These are phyloP conservation scores for Spathaspora sp. DNA, from an alignment of 1,139 yeast species.

Conservation along the genomic window DNA sequence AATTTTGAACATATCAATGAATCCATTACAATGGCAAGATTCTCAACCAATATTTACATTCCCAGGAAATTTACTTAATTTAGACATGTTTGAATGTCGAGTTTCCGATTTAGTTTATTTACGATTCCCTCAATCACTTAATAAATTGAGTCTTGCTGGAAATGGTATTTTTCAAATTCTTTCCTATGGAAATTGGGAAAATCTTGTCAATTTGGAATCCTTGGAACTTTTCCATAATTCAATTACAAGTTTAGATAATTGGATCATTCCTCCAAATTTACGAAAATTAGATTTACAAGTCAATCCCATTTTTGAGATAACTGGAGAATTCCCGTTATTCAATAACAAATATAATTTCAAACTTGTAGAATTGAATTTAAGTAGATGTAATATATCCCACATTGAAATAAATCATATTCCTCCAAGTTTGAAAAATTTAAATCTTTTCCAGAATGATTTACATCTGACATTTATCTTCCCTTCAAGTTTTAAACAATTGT, in stretches of 20 bases:
- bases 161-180: constrained; percentile 17
- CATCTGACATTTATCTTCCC: constrained; percentile 12
- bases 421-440: constrained; percentile 11
- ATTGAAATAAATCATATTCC: constrained; percentile 19
- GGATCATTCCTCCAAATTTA: constrained; percentile 27
- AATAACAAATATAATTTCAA: constrained; percentile 7
- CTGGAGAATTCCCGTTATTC: constrained; percentile 13
- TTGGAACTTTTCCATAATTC: constrained; percentile 26
- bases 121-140: constrained; percentile 26
- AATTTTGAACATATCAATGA: constrained; percentile 21
- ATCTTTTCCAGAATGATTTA: constrained; percentile 15
- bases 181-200: constrained; percentile 25
- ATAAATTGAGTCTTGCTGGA: constrained; percentile 22
- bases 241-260: constrained; percentile 19
- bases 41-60: constrained; percentile 15
- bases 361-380: constrained; percentile 14
- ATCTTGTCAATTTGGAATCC: constrained; percentile 21
- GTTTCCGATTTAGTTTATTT: constrained; percentile 20
- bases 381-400: constrained; percentile 18
- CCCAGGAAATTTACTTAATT: constrained; percentile 22
- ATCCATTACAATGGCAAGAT: constrained; percentile 11
- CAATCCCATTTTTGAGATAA: constrained; percentile 17
- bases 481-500: constrained; percentile 13
- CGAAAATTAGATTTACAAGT: constrained; percentile 23
- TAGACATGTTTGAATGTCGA: constrained; percentile 26